These are phyloP conservation scores for Hemisphaericaspora lyxosophila DNA, from an alignment of 1,139 yeast species.

Conservation along the genomic window DNA sequence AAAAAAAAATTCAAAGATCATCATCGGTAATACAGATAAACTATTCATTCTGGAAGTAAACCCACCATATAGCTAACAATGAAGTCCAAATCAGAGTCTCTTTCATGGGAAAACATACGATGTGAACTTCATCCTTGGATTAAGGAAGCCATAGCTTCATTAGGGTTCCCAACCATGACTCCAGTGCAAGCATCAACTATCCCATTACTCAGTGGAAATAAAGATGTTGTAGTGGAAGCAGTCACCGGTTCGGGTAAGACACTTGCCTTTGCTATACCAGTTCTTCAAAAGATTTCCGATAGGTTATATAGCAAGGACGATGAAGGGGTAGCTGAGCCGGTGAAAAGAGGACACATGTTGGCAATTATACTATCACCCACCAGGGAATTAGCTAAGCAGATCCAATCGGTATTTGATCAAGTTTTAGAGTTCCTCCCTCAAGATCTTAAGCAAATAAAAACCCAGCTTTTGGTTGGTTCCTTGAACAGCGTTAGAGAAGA, in stretches of 20 bases:
- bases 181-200: constrained; percentile 97
- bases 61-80: constrained; percentile 12
- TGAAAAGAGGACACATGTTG: constrained; percentile 64
- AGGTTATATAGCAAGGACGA: constrained; percentile 24
- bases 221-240: constrained; percentile 95
- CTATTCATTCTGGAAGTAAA: constrained; percentile 5
- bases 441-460: constrained; percentile 40
- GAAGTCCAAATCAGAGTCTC: constrained; percentile 35
- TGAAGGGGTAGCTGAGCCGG: constrained; percentile 26
- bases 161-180: constrained; percentile 85
- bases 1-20: neutral
- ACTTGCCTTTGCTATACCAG: constrained; percentile 79
- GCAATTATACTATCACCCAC: constrained; percentile 85
- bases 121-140: constrained; percentile 45
- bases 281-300: constrained; percentile 60
- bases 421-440: constrained; percentile 64
- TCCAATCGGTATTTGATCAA: constrained; percentile 61
- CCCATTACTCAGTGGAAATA: constrained; percentile 82
- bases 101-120: constrained; percentile 39
- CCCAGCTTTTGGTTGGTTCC: constrained; percentile 85
- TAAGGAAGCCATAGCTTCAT: constrained; percentile 62
- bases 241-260: constrained; percentile 98
- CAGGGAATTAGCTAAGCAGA: constrained; percentile 86
- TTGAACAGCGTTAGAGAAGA: constrained; percentile 72
- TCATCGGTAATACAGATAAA: neutral